A percentile compares a stretch with the other conserved stretches of the same genome.
Conservation (phyloP, 306 rosid genomes). For the Styphnolobium japonicum region DNA sequence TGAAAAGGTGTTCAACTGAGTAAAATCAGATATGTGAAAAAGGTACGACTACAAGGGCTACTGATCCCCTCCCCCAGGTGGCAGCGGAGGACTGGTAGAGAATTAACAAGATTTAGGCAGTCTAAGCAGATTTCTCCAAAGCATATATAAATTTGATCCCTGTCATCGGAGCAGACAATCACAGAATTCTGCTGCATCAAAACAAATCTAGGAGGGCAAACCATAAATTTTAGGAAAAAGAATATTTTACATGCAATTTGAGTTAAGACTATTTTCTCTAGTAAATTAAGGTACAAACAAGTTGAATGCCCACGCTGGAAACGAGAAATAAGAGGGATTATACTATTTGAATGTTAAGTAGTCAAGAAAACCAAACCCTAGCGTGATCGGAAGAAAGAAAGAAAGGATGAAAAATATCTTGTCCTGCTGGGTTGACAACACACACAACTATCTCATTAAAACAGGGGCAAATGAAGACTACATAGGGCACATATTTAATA, state of each 20-base stretch:
- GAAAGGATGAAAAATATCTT: no score
- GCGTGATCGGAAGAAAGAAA: neutral
- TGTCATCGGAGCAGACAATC: neutral
- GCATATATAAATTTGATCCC: neutral
- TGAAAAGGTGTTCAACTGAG: neutral
- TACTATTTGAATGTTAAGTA: neutral
- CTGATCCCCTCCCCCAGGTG: neutral
- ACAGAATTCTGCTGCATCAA: neutral
- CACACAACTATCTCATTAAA: neutral
- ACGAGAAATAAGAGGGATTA: neutral
- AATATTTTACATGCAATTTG: neutral
- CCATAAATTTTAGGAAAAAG: neutral
- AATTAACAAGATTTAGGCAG: neutral
- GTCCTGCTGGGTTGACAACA: neutral
- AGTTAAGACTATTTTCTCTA: neutral
- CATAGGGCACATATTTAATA: slow-evolving; percentile 3
- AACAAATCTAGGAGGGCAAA: neutral
- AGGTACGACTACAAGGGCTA: neutral
- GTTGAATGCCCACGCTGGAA: neutral
- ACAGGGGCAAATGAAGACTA: neutral
- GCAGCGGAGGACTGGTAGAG: neutral
- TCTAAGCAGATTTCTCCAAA: neutral
- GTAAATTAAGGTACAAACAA: neutral
- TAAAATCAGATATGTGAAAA: neutral
- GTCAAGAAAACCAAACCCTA: neutral